Conservation (phyloP, 768 basidiomycete genomes). For the Cyathus striatus region DNA sequence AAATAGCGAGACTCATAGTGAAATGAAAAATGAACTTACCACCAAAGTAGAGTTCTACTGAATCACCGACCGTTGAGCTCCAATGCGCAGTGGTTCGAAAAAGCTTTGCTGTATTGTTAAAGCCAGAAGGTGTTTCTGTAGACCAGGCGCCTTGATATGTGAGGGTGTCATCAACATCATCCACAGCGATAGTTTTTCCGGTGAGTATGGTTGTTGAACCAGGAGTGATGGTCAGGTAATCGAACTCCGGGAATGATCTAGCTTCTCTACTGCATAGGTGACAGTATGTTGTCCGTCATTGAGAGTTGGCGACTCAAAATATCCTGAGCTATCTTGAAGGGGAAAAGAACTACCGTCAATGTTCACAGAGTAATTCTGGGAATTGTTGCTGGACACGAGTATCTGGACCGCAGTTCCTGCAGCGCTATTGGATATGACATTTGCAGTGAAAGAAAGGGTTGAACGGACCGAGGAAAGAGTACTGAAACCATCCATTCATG, state of each 20-base stretch:
- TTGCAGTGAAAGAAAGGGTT: not conserved
- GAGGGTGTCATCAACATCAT: slow-evolving; percentile 25
- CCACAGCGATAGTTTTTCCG: slow-evolving; percentile 29
- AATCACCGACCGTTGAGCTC: slow-evolving; percentile 28
- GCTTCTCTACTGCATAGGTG: slow-evolving; percentile 23
- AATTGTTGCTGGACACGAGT: slow-evolving; percentile 14
- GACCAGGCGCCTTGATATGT: slow-evolving; percentile 30
- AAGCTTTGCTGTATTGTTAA: slow-evolving; percentile 20
- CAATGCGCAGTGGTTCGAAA: slow-evolving; percentile 30
- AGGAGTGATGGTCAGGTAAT: slow-evolving; percentile 34
- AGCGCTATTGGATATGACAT: not conserved
- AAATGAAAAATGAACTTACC: slow-evolving; percentile 16
- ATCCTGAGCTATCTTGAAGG: slow-evolving; percentile 21
- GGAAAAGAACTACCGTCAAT: slow-evolving; percentile 29
- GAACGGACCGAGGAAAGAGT: slow-evolving; percentile 28
- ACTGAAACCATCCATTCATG: slow-evolving; percentile 31
- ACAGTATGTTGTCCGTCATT: slow-evolving; percentile 31
- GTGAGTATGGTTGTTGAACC: slow-evolving; percentile 27
- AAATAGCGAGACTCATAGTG: slow-evolving; percentile 3
- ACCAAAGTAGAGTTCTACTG: slow-evolving; percentile 26
- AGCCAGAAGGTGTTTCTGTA: slow-evolving; percentile 11
- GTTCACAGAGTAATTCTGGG: slow-evolving; percentile 26
- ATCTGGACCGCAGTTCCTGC: slow-evolving; percentile 28
- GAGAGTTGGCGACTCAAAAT: slow-evolving; percentile 24
- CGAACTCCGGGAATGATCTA: slow-evolving; percentile 25